phyloP scores from a whole-genome alignment of 495 filamentous ascomycete species.

The Aspergillus sclerotioniger region DNA sequence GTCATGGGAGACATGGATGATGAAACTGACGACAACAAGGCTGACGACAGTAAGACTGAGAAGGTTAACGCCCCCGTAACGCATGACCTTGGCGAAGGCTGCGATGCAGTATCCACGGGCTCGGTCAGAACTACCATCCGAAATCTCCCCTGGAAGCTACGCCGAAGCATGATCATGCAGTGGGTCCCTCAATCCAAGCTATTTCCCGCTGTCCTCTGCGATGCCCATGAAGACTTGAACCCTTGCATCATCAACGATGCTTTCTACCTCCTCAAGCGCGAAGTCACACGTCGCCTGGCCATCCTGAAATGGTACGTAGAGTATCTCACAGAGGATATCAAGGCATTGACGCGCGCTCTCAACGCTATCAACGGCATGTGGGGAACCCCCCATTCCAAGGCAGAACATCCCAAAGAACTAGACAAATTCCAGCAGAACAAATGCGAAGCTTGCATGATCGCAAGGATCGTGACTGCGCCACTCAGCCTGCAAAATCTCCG shows the following conservation, averaged over 20 bases:
- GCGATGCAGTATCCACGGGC: not conserved
- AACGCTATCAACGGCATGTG: slow-evolving; percentile 31
- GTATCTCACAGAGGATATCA: slow-evolving; percentile 10
- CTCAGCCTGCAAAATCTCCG: slow-evolving; percentile 27
- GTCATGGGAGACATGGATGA: not conserved
- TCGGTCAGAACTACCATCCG: slow-evolving; percentile 4
- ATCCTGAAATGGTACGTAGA: slow-evolving; percentile 25
- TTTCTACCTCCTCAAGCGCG: slow-evolving; percentile 23
- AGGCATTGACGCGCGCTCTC: slow-evolving; percentile 16
- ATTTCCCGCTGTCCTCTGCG: slow-evolving; percentile 19
- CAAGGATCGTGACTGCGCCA: slow-evolving; percentile 28
- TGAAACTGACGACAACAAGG: not conserved
- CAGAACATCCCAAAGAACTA: not conserved
- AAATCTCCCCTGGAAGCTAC: slow-evolving; percentile 17
- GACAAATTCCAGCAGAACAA: slow-evolving; percentile 28
- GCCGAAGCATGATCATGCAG: slow-evolving; percentile 9
- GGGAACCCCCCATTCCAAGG: not conserved
- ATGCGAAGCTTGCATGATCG: slow-evolving; percentile 44
- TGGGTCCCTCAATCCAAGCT: slow-evolving; percentile 19
- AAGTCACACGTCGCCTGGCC: slow-evolving; percentile 30
- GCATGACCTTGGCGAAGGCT: not conserved
- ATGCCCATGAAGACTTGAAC: slow-evolving; percentile 26
- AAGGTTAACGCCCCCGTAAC: not conserved
- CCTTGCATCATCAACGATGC: slow-evolving; percentile 20
- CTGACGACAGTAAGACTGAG: not conserved